These are phyloP conservation scores for Solanum etuberosum DNA, from an alignment of 257 asterid genomes.

Conservation along the genomic window DNA sequence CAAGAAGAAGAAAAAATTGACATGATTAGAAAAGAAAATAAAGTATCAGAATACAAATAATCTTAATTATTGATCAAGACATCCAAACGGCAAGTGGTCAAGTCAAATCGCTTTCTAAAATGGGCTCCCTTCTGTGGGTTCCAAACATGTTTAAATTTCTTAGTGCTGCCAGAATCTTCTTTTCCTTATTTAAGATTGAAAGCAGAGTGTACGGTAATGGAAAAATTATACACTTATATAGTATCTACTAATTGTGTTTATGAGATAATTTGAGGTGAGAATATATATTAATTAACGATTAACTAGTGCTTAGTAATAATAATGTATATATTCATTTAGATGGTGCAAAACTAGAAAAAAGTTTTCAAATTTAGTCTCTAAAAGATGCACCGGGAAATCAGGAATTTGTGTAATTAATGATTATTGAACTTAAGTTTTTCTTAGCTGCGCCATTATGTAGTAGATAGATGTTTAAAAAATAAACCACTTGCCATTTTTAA, in stretches of 20 bases:
- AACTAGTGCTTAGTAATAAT: not conserved
- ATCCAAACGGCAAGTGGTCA: not conserved
- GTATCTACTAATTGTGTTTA: too few relatives aligned
- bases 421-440: not conserved
- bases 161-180: not conserved
- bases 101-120: conserved; percentile 1
- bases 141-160: not conserved
- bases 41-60: not conserved
- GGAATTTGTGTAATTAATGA: not conserved
- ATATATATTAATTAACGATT: not conserved
- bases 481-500: not conserved
- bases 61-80: not conserved
- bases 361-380: not conserved
- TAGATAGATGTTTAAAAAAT: not conserved
- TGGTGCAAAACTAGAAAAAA: not conserved
- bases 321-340: not conserved
- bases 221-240: not conserved
- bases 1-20: not conserved
- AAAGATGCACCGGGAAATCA: not conserved
- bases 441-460: not conserved
- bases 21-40: not conserved
- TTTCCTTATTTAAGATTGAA: not conserved
- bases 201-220: not conserved
- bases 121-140: not conserved
- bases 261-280: not conserved